Evolutionary conservation across 2,329 filamentous ascomycete species (phyloP), one percentile per base, ranked within the genome.

Genomic region (Nakataea oryzae): DNA sequence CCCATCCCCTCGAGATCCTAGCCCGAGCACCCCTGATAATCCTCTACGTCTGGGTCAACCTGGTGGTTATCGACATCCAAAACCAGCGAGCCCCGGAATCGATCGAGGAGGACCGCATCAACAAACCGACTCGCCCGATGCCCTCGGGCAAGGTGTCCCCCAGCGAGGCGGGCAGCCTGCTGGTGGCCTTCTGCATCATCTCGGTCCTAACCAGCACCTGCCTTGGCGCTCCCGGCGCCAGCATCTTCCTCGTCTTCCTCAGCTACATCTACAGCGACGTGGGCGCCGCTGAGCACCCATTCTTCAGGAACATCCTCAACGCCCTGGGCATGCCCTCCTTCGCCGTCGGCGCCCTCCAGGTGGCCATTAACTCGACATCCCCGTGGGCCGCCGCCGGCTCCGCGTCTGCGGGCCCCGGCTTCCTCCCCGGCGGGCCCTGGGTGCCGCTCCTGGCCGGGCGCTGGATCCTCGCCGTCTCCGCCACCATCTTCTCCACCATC

Each of bases 191-290:
- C 60, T 32, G n/a, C 54, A 61, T 61, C 50, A 61, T 61, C 34
- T 54, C 60, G 7, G 29, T 61, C 2, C 54, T 61, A 3, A 24
- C 32, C 50, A 26, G 57, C 57, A 41, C 34, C 57, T 47, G 61
- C 1, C 59, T 72, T 30, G 67, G 71, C 34, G 64, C 67, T n/a
- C 41, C 67, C 56, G 63, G 66, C 34, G 67, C 75, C 64, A 66
- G 70, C 30, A 57, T 68, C 1, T 30, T 73, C n/a, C 64, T 78
- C 30, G 59, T 73, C 58, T 28, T 71, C 14, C 57, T 73, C 60
- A 73, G 70, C 0, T 76, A 72, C 70, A 65, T 75, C 60, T 79
- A 79, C 66, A 79, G 79, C 63, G 76, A 79, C 54, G 70, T 73
- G 1, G 64, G 66, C 3, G 71, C 66, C 64, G 65, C 64, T 7